phyloP scores from a whole-genome alignment of 176 grass and related monocot genomes.

The Avena sativa region DNA sequence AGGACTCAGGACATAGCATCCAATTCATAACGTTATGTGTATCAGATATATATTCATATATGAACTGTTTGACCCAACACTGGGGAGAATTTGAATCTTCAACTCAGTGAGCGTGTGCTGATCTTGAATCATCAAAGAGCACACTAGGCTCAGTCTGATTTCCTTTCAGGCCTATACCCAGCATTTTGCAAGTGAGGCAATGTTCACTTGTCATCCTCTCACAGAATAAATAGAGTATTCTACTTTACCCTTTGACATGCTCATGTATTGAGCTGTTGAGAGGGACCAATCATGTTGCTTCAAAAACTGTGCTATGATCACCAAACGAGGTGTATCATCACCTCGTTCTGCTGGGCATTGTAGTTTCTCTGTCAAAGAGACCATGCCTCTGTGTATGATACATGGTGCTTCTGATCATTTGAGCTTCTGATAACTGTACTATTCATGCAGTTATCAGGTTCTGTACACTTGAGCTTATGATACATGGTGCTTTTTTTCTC shows the following conservation, averaged over 20 bases:
- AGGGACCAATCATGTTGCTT: slow-evolving; percentile 15
- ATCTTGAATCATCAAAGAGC: not conserved
- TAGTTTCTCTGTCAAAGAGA: too few species aligned
- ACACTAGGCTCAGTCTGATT: not conserved
- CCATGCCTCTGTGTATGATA: too few species aligned
- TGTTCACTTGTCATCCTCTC: not conserved
- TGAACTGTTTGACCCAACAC: slow-evolving; percentile 10
- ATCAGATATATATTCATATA: not conserved
- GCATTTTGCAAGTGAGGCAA: slow-evolving; percentile 13
- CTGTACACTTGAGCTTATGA: too few species aligned
- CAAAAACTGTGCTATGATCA: slow-evolving; percentile 14
- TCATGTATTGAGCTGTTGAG: slow-evolving; percentile 1
- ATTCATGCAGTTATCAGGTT: too few species aligned
- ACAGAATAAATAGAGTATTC: not conserved
- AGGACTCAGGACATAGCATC: not conserved
- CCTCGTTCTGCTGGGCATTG: too few species aligned
- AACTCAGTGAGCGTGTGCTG: too few species aligned
- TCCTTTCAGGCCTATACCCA: slow-evolving; percentile 23
- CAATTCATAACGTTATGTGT: not conserved
- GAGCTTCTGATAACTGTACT: too few species aligned
- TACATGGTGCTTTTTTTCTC: too few species aligned
- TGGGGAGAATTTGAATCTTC: not conserved
- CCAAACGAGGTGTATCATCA: too few species aligned
- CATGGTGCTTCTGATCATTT: too few species aligned
- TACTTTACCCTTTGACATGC: slow-evolving; percentile 22